phyloP scores from a whole-genome alignment of 176 grass and related monocot genomes.

The Aegilops speltoides region DNA sequence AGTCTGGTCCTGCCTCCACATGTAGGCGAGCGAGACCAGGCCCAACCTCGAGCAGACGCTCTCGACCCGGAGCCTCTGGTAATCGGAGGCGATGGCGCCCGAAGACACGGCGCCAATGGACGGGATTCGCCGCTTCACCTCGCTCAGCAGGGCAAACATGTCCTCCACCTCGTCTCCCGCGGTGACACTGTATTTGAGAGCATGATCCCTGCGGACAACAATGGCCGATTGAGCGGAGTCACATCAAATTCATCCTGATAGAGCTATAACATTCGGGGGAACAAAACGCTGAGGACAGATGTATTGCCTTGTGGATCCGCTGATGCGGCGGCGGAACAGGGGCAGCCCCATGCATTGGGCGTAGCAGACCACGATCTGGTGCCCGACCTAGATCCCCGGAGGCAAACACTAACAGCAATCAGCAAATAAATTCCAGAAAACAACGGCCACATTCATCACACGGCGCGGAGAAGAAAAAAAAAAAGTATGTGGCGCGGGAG shows the following conservation, averaged over 20 bases:
- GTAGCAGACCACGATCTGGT: slow-evolving; percentile 90
- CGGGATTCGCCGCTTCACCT: slow-evolving; percentile 73
- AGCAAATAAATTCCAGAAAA: background rate
- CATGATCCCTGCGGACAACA: slow-evolving; percentile 51
- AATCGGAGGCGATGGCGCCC: slow-evolving; percentile 89
- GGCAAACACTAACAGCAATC: background rate
- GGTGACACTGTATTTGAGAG: slow-evolving; percentile 65
- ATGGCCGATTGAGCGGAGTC: background rate
- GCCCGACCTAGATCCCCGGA: slow-evolving; percentile 59
- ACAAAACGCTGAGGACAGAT: background rate
- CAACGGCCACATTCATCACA: background rate
- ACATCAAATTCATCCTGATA: background rate
- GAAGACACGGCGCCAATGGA: slow-evolving; percentile 72
- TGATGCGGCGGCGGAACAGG: slow-evolving; percentile 78
- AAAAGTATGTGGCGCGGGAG: background rate
- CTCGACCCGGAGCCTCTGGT: slow-evolving; percentile 92
- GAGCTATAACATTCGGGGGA: background rate
- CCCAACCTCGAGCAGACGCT: slow-evolving; percentile 83
- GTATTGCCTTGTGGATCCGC: slow-evolving; percentile 62
- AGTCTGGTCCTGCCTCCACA: slow-evolving; percentile 97
- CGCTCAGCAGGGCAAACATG: slow-evolving; percentile 70
- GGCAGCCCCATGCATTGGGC: slow-evolving; percentile 90
- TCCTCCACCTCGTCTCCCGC: slow-evolving; percentile 89
- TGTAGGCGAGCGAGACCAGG: slow-evolving; percentile 76
- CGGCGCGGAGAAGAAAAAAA: background rate